Evolutionary conservation across 192 early-diverging fungal genomes (phyloP).

Genomic region (Jimgerdemannia lactiflua): DNA sequence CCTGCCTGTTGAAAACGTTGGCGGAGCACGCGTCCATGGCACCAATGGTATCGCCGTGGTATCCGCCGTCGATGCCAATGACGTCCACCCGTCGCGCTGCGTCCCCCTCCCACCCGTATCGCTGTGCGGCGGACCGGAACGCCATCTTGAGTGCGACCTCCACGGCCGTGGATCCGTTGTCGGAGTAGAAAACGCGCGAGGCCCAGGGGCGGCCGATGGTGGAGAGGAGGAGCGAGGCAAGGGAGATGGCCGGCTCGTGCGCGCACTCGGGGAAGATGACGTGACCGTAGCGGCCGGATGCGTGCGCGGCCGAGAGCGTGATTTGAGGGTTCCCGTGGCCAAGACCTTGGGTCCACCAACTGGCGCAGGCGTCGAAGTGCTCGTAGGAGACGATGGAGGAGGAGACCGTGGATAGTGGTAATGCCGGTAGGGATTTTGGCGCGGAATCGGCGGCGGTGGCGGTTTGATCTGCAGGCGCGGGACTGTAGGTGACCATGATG

Average conservation of each 20-base stretch:
- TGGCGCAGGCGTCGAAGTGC: conserved; percentile 73
- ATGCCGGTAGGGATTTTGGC: not conserved
- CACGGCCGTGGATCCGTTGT: conserved; percentile 78
- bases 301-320: conserved; percentile 56
- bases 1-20: conserved; percentile 65
- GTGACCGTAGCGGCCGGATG: conserved; percentile 76
- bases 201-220: conserved; percentile 59
- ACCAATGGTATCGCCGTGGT: conserved; percentile 88
- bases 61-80: conserved; percentile 71
- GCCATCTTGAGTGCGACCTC: conserved; percentile 86
- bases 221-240: conserved; percentile 56
- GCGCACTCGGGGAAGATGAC: conserved; percentile 75
- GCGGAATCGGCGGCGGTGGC: conserved; percentile 1
- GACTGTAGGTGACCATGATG: conserved; percentile 51
- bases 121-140: conserved; percentile 45
- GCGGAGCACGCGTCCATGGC: conserved; percentile 79
- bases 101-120: conserved; percentile 28
- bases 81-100: conserved; percentile 42
- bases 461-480: conserved; percentile 14
- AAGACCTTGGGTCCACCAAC: conserved; percentile 82
- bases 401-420: not conserved
- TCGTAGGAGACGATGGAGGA: conserved; percentile 21
- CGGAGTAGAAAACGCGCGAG: conserved; percentile 72
- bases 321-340: conserved; percentile 66
- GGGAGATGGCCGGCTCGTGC: conserved; percentile 59